Conservation (phyloP, 306 rosid genomes). For the Alnus glutinosa region DNA sequence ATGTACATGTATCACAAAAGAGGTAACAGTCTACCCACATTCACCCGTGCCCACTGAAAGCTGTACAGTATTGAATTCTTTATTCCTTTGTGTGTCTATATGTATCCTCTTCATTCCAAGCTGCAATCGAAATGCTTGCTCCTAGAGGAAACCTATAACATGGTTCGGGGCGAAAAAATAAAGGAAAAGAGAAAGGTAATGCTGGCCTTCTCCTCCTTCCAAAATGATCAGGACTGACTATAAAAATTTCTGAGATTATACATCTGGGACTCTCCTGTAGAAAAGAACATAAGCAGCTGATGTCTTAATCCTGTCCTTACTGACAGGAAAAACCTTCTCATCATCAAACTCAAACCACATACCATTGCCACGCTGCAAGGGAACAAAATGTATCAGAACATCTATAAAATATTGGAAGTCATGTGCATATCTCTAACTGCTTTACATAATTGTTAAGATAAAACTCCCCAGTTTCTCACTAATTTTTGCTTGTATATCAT, state of each 20-base stretch:
- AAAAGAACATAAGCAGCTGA: constrained; percentile 87
- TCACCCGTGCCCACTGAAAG: constrained; percentile 38
- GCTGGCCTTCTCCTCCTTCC: constrained; percentile 26
- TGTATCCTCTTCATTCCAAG: constrained; percentile 19
- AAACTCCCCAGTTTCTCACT: not conserved
- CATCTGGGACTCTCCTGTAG: constrained; percentile 61
- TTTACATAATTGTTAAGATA: not conserved
- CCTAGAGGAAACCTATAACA: not conserved
- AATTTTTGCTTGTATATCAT: not conserved
- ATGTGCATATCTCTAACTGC: not conserved
- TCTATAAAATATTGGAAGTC: constrained; percentile 13
- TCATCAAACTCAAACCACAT: constrained; percentile 85
- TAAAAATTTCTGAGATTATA: constrained; percentile 33
- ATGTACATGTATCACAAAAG: constrained; percentile 34
- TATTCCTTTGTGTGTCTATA: constrained; percentile 32
- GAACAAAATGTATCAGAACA: constrained; percentile 13
- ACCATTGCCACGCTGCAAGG: constrained; percentile 53
- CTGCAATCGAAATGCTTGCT: constrained; percentile 1
- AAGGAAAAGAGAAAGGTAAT: not conserved
- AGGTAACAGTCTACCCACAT: constrained; percentile 22
- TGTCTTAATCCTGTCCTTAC: constrained; percentile 53
- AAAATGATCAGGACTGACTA: constrained; percentile 29
- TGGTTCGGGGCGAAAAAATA: not conserved
- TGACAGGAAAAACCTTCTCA: constrained; percentile 48
- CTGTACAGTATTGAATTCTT: constrained; percentile 10